A percentile compares a stretch with the other conserved stretches of the same genome.
phyloP scores from a whole-genome alignment of 2,329 filamentous ascomycete species.

The Ophiostoma piceae region DNA sequence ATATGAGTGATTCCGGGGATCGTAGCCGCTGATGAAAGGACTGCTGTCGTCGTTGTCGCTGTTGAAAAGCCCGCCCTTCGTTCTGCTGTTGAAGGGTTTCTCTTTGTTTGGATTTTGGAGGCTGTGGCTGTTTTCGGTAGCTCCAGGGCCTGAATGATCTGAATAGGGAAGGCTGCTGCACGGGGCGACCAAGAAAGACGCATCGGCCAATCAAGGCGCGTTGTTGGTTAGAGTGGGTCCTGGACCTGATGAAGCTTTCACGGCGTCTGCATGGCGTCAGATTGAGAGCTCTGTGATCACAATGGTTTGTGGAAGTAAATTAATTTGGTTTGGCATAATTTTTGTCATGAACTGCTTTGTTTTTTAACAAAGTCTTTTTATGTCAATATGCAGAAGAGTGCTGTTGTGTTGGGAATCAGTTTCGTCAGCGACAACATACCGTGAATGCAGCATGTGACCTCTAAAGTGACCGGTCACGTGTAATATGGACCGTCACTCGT shows the following conservation, averaged over 20 bases:
- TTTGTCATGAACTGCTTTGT: too few species aligned
- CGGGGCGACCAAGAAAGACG: slow-evolving; percentile 15
- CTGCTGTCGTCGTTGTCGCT: slow-evolving; percentile 2
- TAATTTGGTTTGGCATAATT: too few species aligned
- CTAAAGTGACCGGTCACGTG: neutral
- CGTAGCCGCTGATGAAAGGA: neutral
- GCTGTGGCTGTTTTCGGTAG: slow-evolving; percentile 25
- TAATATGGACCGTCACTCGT: neutral
- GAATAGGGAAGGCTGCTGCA: slow-evolving; percentile 18
- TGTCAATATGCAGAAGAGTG: neutral
- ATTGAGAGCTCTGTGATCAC: neutral
- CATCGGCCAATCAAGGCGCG: slow-evolving; percentile 24
- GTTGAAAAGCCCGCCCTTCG: slow-evolving; percentile 12
- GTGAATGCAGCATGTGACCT: neutral
- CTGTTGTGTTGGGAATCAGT: neutral
- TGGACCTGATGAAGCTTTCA: neutral
- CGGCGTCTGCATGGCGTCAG: neutral
- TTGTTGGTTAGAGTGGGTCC: neutral
- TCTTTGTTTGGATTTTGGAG: slow-evolving; percentile 25
- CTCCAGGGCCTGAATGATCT: slow-evolving; percentile 9
- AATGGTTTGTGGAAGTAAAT: too few species aligned
- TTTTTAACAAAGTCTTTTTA: neutral
- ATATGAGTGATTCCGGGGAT: neutral
- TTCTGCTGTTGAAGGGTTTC: neutral
- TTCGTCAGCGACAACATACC: too few species aligned